phyloP scores from a whole-genome alignment of 257 asterid species.

The Solanum infundibuliforme region DNA sequence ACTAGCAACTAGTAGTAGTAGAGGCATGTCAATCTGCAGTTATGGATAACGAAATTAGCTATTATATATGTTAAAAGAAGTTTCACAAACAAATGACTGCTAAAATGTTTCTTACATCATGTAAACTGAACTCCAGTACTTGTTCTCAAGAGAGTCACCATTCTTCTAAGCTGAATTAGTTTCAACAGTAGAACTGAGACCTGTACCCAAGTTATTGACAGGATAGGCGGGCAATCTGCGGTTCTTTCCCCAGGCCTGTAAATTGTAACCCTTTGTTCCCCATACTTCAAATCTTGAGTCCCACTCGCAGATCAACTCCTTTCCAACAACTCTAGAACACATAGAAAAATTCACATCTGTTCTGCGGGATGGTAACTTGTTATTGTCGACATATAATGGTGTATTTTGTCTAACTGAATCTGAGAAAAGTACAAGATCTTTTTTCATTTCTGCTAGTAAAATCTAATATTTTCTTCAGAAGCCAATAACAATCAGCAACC shows the following conservation, averaged over 20 bases:
- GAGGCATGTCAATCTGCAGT: conserved; percentile 72
- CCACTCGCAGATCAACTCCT: conserved; percentile 57
- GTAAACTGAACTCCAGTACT: conserved; percentile 24
- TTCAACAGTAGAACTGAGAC: too few species aligned
- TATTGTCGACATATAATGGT: conserved; percentile 47
- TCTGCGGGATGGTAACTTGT: conserved; percentile 80
- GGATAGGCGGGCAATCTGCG: conserved; percentile 57
- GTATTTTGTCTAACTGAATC: conserved; percentile 52
- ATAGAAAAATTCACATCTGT: conserved; percentile 76
- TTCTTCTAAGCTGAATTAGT: not conserved
- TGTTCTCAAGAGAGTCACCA: conserved; percentile 31
- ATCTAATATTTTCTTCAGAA: conserved; percentile 71
- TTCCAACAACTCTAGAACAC: conserved; percentile 60
- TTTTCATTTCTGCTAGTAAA: conserved; percentile 49
- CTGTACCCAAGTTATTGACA: conserved; percentile 2
- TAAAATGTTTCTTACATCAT: conserved; percentile 45
- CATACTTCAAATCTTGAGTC: conserved; percentile 88
- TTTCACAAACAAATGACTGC: not conserved
- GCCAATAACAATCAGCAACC: conserved; percentile 96
- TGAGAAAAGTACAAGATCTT: conserved; percentile 63
- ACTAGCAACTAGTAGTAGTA: conserved; percentile 49
- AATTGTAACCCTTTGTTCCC: conserved; percentile 75
- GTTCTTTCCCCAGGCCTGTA: conserved; percentile 55
- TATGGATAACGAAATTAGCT: not conserved
- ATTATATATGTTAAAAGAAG: not conserved